Conservation (phyloP, 345 rosid species). For the Salix purpurea region DNA sequence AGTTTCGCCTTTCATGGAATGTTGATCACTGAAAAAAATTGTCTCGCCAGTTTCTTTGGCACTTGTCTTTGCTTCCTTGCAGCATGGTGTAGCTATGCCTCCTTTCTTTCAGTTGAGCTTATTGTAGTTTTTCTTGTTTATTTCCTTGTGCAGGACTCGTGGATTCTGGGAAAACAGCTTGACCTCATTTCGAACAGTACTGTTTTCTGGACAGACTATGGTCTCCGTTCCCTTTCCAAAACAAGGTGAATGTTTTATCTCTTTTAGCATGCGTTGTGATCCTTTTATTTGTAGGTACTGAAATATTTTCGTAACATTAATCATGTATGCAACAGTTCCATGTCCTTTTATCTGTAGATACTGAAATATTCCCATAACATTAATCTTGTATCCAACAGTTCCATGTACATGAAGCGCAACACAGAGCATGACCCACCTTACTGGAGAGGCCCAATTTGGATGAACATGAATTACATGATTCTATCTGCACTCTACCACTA, state of each 20-base stretch:
- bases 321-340: slow-evolving; percentile 42
- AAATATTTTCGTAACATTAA: background rate
- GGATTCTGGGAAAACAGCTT: slow-evolving; percentile 79
- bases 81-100: background rate
- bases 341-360: slow-evolving; percentile 16
- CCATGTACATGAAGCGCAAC: slow-evolving; percentile 86
- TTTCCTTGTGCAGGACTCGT: slow-evolving; percentile 48
- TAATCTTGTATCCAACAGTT: slow-evolving; percentile 34
- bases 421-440: slow-evolving; percentile 87
- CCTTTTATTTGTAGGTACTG: background rate
- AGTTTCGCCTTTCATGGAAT: slow-evolving; percentile 27
- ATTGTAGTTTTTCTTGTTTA: background rate
- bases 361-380: background rate
- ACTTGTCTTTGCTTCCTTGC: background rate
- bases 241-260: slow-evolving; percentile 46
- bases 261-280: background rate
- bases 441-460: slow-evolving; percentile 96
- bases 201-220: slow-evolving; percentile 74
- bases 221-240: slow-evolving; percentile 90
- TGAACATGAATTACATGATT: slow-evolving; percentile 88
- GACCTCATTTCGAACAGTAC: slow-evolving; percentile 72
- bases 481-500: slow-evolving; percentile 82
- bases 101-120: background rate
- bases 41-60: background rate
- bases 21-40: background rate